Conservation (phyloP, 495 filamentous ascomycete species). For the Penicillium bialowiezense region DNA sequence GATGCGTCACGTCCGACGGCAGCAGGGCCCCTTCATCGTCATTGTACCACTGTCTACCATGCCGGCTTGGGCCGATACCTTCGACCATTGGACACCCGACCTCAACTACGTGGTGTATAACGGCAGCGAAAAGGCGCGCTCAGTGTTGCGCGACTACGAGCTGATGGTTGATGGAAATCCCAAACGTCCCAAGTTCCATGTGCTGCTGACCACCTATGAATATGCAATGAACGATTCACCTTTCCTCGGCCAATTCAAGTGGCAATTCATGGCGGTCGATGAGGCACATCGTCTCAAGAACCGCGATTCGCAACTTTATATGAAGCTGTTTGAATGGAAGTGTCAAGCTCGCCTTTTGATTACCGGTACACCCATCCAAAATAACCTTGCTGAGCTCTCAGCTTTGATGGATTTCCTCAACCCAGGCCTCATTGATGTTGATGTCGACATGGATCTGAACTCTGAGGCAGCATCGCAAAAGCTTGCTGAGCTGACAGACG, state of each 20-base stretch:
- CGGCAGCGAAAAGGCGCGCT: constrained; percentile 76
- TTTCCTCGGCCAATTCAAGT: constrained; percentile 83
- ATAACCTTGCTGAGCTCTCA: constrained; percentile 87
- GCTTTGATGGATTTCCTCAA: constrained; percentile 94
- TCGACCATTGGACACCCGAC: constrained; percentile 94
- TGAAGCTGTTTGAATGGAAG: constrained; percentile 78
- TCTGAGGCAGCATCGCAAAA: constrained; percentile 67
- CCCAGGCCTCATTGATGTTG: constrained; percentile 80
- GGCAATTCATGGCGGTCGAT: constrained; percentile 95
- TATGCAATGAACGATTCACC: constrained; percentile 79
- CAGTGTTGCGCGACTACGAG: constrained; percentile 83
- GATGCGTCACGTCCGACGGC: constrained; percentile 85
- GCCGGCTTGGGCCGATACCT: constrained; percentile 96
- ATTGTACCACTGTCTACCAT: constrained; percentile 95
- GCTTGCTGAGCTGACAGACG: constrained; percentile 64
- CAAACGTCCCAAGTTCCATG: constrained; percentile 88
- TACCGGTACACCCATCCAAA: constrained; percentile 96
- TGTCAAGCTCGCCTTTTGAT: constrained; percentile 85
- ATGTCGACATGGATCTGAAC: constrained; percentile 81
- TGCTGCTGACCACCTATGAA: constrained; percentile 92
- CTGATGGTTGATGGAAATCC: constrained; percentile 78
- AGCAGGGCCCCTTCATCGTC: constrained; percentile 93
- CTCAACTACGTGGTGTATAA: constrained; percentile 97
- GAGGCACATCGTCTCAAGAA: constrained; percentile 98
- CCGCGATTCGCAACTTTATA: constrained; percentile 86